Percentiles rank a stretch among this genome's conserved stretches.
These are phyloP conservation scores for Cercospora sesami DNA, from an alignment of 2,329 filamentous ascomycete species.

Conservation along the genomic window DNA sequence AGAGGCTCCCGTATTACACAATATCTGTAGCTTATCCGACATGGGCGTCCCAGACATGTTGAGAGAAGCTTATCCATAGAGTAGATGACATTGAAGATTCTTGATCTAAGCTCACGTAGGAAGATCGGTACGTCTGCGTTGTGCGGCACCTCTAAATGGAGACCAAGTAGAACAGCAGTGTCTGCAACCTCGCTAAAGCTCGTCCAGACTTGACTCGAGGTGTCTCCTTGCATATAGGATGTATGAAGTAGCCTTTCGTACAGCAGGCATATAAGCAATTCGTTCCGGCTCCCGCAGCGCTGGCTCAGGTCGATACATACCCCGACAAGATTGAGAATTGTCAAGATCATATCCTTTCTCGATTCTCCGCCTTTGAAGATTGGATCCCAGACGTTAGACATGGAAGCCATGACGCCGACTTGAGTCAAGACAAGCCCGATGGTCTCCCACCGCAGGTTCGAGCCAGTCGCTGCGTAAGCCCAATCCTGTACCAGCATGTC, in stretches of 20 bases:
- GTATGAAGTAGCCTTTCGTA: conserved; percentile 27
- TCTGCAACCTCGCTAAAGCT: conserved; percentile 30
- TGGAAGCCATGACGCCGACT: conserved; percentile 34
- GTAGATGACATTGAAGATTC: conserved; percentile 29
- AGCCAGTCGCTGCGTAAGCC: conserved; percentile 39
- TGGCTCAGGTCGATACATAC: conserved; percentile 28
- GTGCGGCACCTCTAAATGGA: conserved; percentile 27
- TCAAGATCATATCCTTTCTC: conserved; percentile 10
- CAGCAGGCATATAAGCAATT: conserved; percentile 25
- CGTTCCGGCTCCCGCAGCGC: conserved; percentile 29
- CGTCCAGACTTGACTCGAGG: conserved; percentile 28
- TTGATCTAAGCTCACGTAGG: conserved; percentile 26
- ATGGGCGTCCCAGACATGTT: conserved; percentile 30
- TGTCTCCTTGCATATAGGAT: conserved; percentile 28
- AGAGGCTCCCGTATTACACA: conserved; percentile 16
- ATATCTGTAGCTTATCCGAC: conserved; percentile 27
- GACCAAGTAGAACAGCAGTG: conserved; percentile 27
- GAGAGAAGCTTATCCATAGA: conserved; percentile 32
- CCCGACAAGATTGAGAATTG: conserved; percentile 19
- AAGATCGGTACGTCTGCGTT: conserved; percentile 29
- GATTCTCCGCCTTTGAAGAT: conserved; percentile 17
- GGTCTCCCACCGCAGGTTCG: conserved; percentile 44
- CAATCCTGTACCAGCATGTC: conserved; percentile 40
- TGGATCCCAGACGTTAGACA: conserved; percentile 26
- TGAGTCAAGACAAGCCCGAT: conserved; percentile 41